Percentiles rank a stretch among this genome's conserved stretches.
Evolutionary conservation across 345 rosid genomes (phyloP).

Genomic region (Syzygium aromaticum): DNA sequence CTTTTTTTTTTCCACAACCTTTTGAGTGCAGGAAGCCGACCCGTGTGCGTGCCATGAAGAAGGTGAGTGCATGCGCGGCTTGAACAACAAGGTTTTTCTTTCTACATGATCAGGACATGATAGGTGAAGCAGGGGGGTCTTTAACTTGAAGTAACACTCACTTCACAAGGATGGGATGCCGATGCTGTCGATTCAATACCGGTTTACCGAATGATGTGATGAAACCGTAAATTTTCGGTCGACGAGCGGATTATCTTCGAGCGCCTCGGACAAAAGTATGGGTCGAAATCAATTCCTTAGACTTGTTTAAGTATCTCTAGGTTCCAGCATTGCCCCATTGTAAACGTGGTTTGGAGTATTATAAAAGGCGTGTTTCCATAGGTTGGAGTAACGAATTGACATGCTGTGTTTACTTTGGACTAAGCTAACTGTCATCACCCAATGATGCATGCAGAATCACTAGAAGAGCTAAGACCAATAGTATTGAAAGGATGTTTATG

Average conservation of each 20-base stretch:
- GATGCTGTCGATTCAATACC: neutral
- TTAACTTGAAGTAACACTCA: neutral
- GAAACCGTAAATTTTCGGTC: neutral
- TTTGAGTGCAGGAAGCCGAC: neutral
- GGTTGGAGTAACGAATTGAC: neutral
- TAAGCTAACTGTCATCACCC: neutral
- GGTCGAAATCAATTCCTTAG: fast-evolving
- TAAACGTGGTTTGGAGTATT: neutral
- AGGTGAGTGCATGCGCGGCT: neutral
- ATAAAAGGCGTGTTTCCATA: neutral
- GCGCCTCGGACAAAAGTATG: neutral
- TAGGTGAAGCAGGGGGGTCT: neutral
- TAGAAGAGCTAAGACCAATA: too few species aligned
- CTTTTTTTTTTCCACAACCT: neutral
- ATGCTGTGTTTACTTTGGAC: neutral
- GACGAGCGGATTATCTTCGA: neutral
- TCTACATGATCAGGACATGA: neutral
- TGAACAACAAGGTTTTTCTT: neutral
- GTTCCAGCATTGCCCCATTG: neutral
- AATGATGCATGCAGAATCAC: neutral
- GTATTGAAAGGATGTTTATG: neutral
- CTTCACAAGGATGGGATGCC: neutral
- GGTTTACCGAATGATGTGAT: fast-evolving
- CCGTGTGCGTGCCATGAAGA: neutral
- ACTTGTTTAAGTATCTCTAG: neutral